Evolutionary conservation across 2,329 filamentous ascomycete species (phyloP).

Genomic region (Corinectria fuckeliana): DNA sequence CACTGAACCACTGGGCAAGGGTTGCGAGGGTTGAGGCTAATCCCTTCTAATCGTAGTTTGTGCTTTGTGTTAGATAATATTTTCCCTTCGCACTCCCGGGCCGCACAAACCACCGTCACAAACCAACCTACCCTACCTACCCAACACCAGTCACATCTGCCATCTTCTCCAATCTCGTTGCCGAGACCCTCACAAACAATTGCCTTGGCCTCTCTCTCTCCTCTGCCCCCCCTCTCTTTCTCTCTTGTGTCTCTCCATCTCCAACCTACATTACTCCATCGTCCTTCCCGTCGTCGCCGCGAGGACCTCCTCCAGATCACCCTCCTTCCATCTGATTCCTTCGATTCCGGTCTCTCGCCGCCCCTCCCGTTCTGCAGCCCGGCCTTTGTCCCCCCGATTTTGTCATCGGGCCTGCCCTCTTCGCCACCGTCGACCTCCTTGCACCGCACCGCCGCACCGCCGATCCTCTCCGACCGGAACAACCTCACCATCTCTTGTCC

Average conservation of each 20-base stretch:
- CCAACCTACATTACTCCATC: slow-evolving; percentile 15
- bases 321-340: slow-evolving; percentile 20
- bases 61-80: slow-evolving; percentile 21
- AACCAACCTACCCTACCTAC: slow-evolving; percentile 17
- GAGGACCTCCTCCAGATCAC: slow-evolving; percentile 21
- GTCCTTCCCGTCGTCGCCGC: slow-evolving; percentile 11
- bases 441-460: slow-evolving; percentile 1
- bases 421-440: background rate
- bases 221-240: slow-evolving; percentile 14
- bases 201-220: background rate
- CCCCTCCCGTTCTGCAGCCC: slow-evolving; percentile 29
- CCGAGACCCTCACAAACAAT: slow-evolving; percentile 27
- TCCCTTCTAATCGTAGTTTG: slow-evolving; percentile 7
- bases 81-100: slow-evolving; percentile 9
- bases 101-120: slow-evolving; percentile 20
- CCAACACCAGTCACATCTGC: no score
- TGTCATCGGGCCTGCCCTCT: slow-evolving; percentile 25
- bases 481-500: slow-evolving; percentile 22
- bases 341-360: slow-evolving; percentile 25
- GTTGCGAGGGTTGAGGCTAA: slow-evolving; percentile 2
- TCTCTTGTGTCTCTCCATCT: slow-evolving; percentile 10
- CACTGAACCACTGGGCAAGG: background rate
- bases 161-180: slow-evolving; percentile 3
- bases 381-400: slow-evolving; percentile 27
- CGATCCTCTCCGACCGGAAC: slow-evolving; percentile 21